Evolutionary conservation across 2,329 filamentous ascomycete genomes (phyloP).

Genomic region (Penicillium sp.): DNA sequence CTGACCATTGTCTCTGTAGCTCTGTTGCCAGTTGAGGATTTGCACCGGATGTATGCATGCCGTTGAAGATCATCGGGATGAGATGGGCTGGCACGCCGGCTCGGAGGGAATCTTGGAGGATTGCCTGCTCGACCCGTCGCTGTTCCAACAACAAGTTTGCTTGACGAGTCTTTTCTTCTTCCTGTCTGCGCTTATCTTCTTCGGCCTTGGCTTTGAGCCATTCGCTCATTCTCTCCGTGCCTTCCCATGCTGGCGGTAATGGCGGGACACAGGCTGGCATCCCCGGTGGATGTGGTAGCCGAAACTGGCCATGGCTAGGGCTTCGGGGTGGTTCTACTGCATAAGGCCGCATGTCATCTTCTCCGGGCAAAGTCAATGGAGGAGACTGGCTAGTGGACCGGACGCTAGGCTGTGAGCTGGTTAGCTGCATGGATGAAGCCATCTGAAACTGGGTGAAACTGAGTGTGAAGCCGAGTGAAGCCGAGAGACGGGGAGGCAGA

Average conservation of each 20-base stretch:
- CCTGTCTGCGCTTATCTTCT: constrained; percentile 65
- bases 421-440: background rate
- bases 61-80: constrained; percentile 68
- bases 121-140: constrained; percentile 70
- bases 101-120: constrained; percentile 67
- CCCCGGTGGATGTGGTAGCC: constrained; percentile 28
- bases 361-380: background rate
- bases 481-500: too few species aligned
- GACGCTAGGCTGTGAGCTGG: background rate
- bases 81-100: constrained; percentile 73
- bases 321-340: background rate
- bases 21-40: background rate
- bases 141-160: constrained; percentile 71
- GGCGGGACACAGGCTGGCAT: constrained; percentile 20
- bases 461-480: too few species aligned
- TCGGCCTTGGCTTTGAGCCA: constrained; percentile 73
- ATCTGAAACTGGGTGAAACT: too few species aligned
- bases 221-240: constrained; percentile 69
- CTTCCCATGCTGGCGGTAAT: constrained; percentile 44
- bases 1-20: background rate
- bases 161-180: constrained; percentile 67
- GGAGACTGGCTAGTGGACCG: background rate
- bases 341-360: background rate
- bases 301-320: constrained; percentile 29
- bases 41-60: background rate